Evolutionary conservation across 164 flowering plant species (phyloP).

Genomic region (Aristolochia fimbriata): DNA sequence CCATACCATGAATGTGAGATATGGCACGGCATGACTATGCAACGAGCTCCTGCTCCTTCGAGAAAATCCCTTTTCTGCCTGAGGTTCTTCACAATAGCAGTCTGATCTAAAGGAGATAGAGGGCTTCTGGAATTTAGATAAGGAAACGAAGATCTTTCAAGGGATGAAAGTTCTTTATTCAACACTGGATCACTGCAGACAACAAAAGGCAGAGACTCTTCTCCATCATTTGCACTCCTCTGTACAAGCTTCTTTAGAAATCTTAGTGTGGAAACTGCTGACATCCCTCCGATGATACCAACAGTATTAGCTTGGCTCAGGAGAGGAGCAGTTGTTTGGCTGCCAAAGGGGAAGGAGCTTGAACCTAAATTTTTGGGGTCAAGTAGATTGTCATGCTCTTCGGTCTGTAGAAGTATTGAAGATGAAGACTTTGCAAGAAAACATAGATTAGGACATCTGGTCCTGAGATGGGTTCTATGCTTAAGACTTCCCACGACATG

Average conservation of each 20-base stretch:
- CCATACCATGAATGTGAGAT: slow-evolving; percentile 52
- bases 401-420: slow-evolving; percentile 21
- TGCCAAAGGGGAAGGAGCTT: slow-evolving; percentile 1
- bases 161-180: slow-evolving; percentile 27
- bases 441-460: slow-evolving; percentile 12
- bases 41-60: slow-evolving; percentile 62
- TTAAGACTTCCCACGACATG: slow-evolving; percentile 15
- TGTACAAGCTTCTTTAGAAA: slow-evolving; percentile 47
- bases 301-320: slow-evolving; percentile 36
- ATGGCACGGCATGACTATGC: slow-evolving; percentile 81
- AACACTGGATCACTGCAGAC: slow-evolving; percentile 57
- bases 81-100: slow-evolving; percentile 39
- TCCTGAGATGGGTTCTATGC: slow-evolving; percentile 14
- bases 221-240: slow-evolving; percentile 39
- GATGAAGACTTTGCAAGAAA: slow-evolving; percentile 11
- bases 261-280: slow-evolving; percentile 41
- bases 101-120: slow-evolving; percentile 15
- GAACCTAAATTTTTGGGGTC: slow-evolving; percentile 16
- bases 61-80: slow-evolving; percentile 42
- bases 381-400: slow-evolving; percentile 19
- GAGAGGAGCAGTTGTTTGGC: slow-evolving; percentile 9
- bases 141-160: slow-evolving; percentile 20
- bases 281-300: slow-evolving; percentile 71
- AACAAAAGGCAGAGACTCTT: slow-evolving; percentile 43
- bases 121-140: slow-evolving; percentile 14